Evolutionary conservation across 2,329 filamentous ascomycete species (phyloP).

Genomic region (Didymella pinodella): DNA sequence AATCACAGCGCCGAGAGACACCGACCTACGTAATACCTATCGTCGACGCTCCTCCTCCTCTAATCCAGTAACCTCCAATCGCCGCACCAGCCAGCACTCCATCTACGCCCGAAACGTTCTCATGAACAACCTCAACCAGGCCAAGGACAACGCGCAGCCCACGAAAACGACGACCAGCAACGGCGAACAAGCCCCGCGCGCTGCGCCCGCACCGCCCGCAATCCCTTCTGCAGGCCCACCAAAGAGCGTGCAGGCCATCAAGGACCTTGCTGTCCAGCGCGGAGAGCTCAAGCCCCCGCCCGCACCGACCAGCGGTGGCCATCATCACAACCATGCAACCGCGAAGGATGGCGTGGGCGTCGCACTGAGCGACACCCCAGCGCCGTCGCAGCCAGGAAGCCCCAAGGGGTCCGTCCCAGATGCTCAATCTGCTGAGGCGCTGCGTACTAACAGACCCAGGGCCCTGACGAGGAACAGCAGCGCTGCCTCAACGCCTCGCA

Average conservation of each 20-base stretch:
- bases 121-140: slow-evolving; percentile 54
- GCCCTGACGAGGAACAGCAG: slow-evolving; percentile 76
- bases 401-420: slow-evolving; percentile 64
- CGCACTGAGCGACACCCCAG: slow-evolving; percentile 69
- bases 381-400: slow-evolving; percentile 68
- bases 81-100: slow-evolving; percentile 57
- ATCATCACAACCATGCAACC: slow-evolving; percentile 28
- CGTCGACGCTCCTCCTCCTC: slow-evolving; percentile 34
- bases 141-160: slow-evolving; percentile 32
- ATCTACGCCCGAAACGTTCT: slow-evolving; percentile 60
- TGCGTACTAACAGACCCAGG: slow-evolving; percentile 54
- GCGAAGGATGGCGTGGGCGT: slow-evolving; percentile 57
- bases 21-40: slow-evolving; percentile 27
- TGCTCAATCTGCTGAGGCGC: slow-evolving; percentile 19
- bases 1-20: slow-evolving; percentile 27
- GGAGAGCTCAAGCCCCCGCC: slow-evolving; percentile 46
- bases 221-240: slow-evolving; percentile 25
- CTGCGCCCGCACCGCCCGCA: slow-evolving; percentile 31
- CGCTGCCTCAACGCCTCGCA: slow-evolving; percentile 76
- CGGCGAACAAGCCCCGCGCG: slow-evolving; percentile 32
- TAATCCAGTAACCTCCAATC: slow-evolving; percentile 23
- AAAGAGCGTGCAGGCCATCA: slow-evolving; percentile 38
- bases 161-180: slow-evolving; percentile 20
- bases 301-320: slow-evolving; percentile 21
- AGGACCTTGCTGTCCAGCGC: slow-evolving; percentile 35